A percentile compares a stretch with the other conserved stretches of the same genome.
Evolutionary conservation across 2,329 filamentous ascomycete genomes (phyloP).

Genomic region (Trichoderma aggressivum): DNA sequence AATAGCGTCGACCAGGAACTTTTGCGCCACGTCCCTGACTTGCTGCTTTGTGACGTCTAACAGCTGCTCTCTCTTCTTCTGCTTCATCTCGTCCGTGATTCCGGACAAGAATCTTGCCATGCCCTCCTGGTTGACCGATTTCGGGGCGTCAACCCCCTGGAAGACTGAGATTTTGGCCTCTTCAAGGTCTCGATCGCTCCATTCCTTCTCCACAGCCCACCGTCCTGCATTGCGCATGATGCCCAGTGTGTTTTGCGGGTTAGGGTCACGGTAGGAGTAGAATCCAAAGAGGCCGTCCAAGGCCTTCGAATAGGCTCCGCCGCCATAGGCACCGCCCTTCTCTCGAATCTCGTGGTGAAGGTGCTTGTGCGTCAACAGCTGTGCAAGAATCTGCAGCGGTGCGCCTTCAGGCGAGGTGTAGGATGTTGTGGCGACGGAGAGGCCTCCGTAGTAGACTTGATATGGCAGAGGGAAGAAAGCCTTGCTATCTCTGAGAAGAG

Average conservation of each 20-base stretch:
- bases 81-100: conserved; percentile 84
- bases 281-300: conserved; percentile 87
- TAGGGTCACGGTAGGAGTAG: conserved; percentile 95
- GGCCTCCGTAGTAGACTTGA: conserved; percentile 91
- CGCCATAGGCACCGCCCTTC: conserved; percentile 94
- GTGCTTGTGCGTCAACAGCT: conserved; percentile 93
- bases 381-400: conserved; percentile 80
- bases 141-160: conserved; percentile 84
- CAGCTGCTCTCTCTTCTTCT: conserved; percentile 75
- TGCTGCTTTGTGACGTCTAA: conserved; percentile 81
- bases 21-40: conserved; percentile 76
- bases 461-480: conserved; percentile 93
- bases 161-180: conserved; percentile 96
- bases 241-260: conserved; percentile 80
- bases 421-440: conserved; percentile 77
- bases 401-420: conserved; percentile 75
- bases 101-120: conserved; percentile 82
- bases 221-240: conserved; percentile 80
- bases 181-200: conserved; percentile 82
- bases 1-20: conserved; percentile 70
- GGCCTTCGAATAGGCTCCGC: conserved; percentile 77
- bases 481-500: conserved; percentile 56
- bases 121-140: conserved; percentile 82
- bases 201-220: conserved; percentile 78
- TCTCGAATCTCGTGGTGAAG: conserved; percentile 96